Conservation (phyloP, 2,329 filamentous ascomycete species). For the Falciphora oryzae region DNA sequence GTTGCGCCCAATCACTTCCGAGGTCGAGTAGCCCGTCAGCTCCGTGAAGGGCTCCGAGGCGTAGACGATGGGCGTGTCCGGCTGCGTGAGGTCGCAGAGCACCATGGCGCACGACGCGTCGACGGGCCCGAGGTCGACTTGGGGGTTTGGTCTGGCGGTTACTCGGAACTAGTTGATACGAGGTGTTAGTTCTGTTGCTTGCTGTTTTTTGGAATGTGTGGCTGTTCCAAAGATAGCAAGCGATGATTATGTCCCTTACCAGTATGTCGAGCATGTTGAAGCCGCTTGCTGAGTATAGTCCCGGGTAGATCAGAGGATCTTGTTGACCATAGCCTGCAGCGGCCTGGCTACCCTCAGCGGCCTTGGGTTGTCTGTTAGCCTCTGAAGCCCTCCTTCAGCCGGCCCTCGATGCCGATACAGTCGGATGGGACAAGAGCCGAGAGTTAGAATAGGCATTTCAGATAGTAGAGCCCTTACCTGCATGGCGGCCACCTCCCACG, state of each 20-base stretch:
- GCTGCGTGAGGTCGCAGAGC: constrained; percentile 68
- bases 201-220: neutral
- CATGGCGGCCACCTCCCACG: constrained; percentile 25
- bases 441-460: neutral
- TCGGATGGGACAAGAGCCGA: neutral
- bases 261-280: constrained; percentile 51
- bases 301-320: constrained; percentile 49
- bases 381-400: neutral
- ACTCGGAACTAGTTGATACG: neutral
- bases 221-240: neutral
- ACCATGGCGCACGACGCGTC: constrained; percentile 81
- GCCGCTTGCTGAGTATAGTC: constrained; percentile 49
- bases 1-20: constrained; percentile 72
- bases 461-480: constrained; percentile 11
- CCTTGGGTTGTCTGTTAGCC: neutral
- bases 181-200: neutral
- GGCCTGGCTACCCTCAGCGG: neutral
- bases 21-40: constrained; percentile 70
- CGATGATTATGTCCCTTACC: constrained; percentile 29
- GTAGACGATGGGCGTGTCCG: constrained; percentile 77
- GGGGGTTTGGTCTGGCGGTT: constrained; percentile 44
- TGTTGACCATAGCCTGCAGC: neutral
- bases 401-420: neutral
- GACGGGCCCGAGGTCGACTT: constrained; percentile 74
- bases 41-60: constrained; percentile 74